Conservation (phyloP, 2,329 filamentous ascomycete species). For the Trichophaea hybrida region DNA sequence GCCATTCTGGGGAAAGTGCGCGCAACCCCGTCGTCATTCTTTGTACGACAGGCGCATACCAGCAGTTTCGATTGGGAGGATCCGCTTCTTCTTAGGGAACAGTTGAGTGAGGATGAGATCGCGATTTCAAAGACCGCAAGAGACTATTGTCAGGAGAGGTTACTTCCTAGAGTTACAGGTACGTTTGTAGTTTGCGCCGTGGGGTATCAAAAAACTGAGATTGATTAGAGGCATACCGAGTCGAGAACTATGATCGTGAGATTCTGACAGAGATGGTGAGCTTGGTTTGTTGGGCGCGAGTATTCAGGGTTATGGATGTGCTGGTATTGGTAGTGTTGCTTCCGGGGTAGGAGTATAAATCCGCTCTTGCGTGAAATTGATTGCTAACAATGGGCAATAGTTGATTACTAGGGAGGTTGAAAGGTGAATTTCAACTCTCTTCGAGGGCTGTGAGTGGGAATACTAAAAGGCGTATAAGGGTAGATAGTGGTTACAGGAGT, state of each 20-base stretch:
- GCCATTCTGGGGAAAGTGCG: neutral
- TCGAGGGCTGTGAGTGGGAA: neutral
- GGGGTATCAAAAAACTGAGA: neutral
- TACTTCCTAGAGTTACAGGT: slow-evolving; percentile 79
- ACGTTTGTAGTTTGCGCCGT: slow-evolving; percentile 29
- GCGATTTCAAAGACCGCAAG: slow-evolving; percentile 84
- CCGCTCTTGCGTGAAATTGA: neutral
- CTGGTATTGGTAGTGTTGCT: slow-evolving; percentile 73
- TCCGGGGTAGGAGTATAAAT: slow-evolving; percentile 40
- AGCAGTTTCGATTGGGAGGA: slow-evolving; percentile 79
- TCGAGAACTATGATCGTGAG: slow-evolving; percentile 71
- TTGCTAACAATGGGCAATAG: slow-evolving; percentile 10
- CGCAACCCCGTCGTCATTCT: neutral
- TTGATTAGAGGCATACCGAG: slow-evolving; percentile 59
- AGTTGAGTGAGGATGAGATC: slow-evolving; percentile 79
- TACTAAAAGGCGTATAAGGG: slow-evolving; percentile 35
- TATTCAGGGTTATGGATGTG: slow-evolving; percentile 80
- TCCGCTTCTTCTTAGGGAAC: slow-evolving; percentile 56
- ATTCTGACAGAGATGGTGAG: slow-evolving; percentile 84
- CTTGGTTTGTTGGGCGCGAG: slow-evolving; percentile 77
- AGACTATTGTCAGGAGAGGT: slow-evolving; percentile 79
- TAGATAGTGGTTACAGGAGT: slow-evolving; percentile 82
- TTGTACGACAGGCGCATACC: neutral
- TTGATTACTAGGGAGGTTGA: slow-evolving; percentile 83
- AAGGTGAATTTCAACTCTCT: slow-evolving; percentile 21